Percentiles rank a stretch among this genome's conserved stretches.
phyloP scores from a whole-genome alignment of 2,329 filamentous ascomycete genomes.

The Penicillium janthinellum region DNA sequence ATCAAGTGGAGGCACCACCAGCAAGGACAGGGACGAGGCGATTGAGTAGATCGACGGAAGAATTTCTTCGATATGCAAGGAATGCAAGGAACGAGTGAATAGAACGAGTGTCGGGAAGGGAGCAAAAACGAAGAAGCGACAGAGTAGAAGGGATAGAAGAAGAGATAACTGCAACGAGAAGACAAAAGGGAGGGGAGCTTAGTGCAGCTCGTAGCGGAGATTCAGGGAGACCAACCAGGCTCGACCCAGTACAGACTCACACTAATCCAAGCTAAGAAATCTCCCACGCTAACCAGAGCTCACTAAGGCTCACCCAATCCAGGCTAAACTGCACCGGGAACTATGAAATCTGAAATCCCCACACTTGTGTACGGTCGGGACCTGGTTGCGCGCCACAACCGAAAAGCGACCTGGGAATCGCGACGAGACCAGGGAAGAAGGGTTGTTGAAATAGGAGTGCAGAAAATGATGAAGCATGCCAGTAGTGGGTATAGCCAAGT shows the following conservation, averaged over 20 bases:
- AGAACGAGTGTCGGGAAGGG: not conserved
- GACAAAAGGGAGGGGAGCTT: conserved; percentile 7
- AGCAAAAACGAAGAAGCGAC: not conserved
- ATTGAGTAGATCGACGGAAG: not conserved
- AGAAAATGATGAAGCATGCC: not conserved
- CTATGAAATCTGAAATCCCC: not conserved
- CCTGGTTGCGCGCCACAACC: conserved; percentile 17
- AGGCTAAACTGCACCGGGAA: not conserved
- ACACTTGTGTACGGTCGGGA: conserved; percentile 2
- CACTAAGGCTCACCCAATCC: not conserved
- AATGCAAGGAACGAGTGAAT: not conserved
- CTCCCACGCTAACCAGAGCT: not conserved
- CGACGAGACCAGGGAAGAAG: not conserved
- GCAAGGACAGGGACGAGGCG: not conserved
- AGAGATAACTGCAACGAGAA: not conserved
- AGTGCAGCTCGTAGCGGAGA: conserved; percentile 3
- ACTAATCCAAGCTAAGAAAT: not conserved
- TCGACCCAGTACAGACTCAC: not conserved
- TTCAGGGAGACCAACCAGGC: conserved; percentile 12
- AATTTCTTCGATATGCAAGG: not conserved
- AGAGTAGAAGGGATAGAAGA: not conserved
- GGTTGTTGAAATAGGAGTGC: not conserved
- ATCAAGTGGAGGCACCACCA: not conserved
- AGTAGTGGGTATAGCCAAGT: not conserved
- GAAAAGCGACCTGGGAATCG: conserved; percentile 1